These are phyloP conservation scores for Delphinella strobiligena DNA, from an alignment of 2,329 filamentous ascomycete genomes.

Conservation along the genomic window DNA sequence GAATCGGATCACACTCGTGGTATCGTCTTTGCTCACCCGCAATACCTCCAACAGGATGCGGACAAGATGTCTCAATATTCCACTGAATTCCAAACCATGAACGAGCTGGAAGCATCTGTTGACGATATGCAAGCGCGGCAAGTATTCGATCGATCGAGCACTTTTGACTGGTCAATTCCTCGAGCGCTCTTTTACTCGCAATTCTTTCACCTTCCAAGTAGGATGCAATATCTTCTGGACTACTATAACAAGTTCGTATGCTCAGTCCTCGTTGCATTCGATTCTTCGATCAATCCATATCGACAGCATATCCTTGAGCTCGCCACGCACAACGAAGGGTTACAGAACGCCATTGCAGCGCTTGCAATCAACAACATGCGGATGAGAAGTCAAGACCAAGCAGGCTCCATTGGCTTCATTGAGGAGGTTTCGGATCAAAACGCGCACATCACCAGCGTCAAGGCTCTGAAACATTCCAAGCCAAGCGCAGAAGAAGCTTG, in stretches of 20 bases:
- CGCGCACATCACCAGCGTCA: not conserved
- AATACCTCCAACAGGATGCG: not conserved
- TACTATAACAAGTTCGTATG: conserved; percentile 92
- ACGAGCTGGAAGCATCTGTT: conserved; percentile 11
- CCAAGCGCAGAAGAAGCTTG: conserved; percentile 65
- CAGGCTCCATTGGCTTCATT: conserved; percentile 18
- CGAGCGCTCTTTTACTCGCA: conserved; percentile 21
- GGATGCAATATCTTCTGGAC: conserved; percentile 80
- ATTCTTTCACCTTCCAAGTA: conserved; percentile 52
- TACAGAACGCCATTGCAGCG: conserved; percentile 89
- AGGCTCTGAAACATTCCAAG: conserved; percentile 1
- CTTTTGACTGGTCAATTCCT: conserved; percentile 14
- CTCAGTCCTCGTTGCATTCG: conserved; percentile 82
- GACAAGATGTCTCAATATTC: not conserved
- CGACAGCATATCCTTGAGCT: conserved; percentile 70
- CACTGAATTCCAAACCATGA: not conserved
- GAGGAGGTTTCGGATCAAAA: conserved; percentile 19
- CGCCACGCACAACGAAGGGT: conserved; percentile 62
- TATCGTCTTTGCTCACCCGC: not conserved
- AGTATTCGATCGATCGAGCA: not conserved
- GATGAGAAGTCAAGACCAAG: conserved; percentile 60
- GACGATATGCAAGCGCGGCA: conserved; percentile 9
- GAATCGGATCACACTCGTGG: not conserved
- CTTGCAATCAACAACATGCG: conserved; percentile 80
- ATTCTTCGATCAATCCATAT: conserved; percentile 76